Evolutionary conservation across 148 eudicot species (phyloP).

Genomic region (Persicaria maculosa): DNA sequence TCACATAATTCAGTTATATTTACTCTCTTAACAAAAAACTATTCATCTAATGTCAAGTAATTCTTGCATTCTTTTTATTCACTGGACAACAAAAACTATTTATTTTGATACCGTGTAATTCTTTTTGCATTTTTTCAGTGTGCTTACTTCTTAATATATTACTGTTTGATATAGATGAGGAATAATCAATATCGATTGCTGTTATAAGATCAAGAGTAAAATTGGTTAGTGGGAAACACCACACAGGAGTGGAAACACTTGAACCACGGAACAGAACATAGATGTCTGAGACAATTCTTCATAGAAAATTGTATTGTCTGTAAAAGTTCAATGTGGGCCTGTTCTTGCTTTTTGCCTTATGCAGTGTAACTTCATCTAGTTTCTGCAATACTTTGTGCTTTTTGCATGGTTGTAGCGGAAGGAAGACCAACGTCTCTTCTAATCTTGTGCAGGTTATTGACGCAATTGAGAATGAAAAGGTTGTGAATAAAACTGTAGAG

Average conservation of each 20-base stretch:
- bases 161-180: conserved; percentile 1
- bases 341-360: not conserved
- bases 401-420: not conserved
- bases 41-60: not conserved
- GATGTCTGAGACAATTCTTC: not conserved
- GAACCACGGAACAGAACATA: not conserved
- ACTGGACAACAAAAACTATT: not conserved
- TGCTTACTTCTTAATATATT: not conserved
- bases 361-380: not conserved
- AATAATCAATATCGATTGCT: not conserved
- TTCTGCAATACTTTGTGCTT: not conserved
- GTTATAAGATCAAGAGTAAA: not conserved
- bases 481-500: conserved; percentile 54
- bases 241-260: not conserved
- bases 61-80: not conserved
- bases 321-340: not conserved
- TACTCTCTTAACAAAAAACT: not conserved
- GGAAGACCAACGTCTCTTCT: not conserved
- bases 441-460: conserved; percentile 53
- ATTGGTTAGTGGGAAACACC: not conserved
- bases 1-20: not conserved
- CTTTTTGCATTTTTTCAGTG: not conserved
- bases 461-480: conserved; percentile 89
- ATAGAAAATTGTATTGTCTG: not conserved
- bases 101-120: not conserved